Evolutionary conservation across 192 early-diverging fungal species (phyloP), one percentile per base, ranked within the genome.

Genomic region (Coemansia sp.): DNA sequence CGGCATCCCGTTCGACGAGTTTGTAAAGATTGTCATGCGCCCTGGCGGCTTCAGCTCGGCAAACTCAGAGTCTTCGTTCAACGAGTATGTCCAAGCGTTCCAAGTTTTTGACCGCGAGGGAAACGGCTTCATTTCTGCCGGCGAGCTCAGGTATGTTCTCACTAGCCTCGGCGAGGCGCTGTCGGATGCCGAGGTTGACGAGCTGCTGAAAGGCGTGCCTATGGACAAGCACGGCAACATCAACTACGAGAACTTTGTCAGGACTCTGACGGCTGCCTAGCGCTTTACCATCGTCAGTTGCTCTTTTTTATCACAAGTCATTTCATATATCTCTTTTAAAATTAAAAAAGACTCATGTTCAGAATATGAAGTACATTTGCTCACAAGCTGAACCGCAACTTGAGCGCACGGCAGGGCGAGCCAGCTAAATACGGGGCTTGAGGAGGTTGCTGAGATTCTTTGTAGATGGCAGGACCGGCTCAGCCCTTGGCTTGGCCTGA

Each of bases 101-200:
- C 86, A 90, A 68, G 88, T 91, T 22, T 90, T 91, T 82, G 90
- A 91, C 76, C 88, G 88, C 75, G 85, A 91, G 21, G 77, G 81
- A 55, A 81, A 81, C 53, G 88, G 88, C 9, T 88, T 78, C 48
- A 91, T 91, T 46, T 79, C 86, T 33, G 82, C 78, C 14, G 85
- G 82, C 40, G 90, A 91, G 65, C 79, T 91, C 15, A 86, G 87
- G 36, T 89, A 88, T 77, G 88, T 91, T 7, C 78, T 91, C 52
- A 91, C 88, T 10, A 86, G 79, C 78, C 80, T 92, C 46, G 90
- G 90, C 51, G 90, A 92, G 75, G 86, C 88, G 27, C 74, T 92
- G 49, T 65, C 80, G 2, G 86, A 91, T 41, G 82, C 68, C 6
- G 88, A 91, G 65, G 86, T 91, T 6, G 86, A 89, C 60, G 88